A percentile compares a stretch with the other conserved stretches of the same genome.
phyloP scores from a whole-genome alignment of 2,329 filamentous ascomycete genomes.

The Microdochium nivale region DNA sequence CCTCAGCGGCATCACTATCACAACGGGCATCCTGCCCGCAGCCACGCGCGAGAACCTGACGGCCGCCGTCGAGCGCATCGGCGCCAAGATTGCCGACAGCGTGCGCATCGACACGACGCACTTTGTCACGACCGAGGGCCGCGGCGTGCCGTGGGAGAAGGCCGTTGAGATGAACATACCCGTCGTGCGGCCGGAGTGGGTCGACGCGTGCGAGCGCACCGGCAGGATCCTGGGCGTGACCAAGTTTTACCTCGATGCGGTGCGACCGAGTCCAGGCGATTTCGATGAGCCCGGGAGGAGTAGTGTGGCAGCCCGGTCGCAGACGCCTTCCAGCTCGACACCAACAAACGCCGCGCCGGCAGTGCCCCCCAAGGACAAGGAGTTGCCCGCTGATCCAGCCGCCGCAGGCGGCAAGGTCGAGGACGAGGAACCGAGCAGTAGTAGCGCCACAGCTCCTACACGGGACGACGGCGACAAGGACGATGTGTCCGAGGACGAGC shows the following conservation, averaged over 20 bases:
- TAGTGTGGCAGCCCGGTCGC: conserved; percentile 6
- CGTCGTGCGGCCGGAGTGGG: conserved; percentile 93
- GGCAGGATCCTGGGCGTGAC: conserved; percentile 89
- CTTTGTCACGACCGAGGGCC: conserved; percentile 91
- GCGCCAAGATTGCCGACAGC: conserved; percentile 80
- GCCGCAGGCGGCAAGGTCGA: conserved; percentile 4
- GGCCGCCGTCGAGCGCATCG: conserved; percentile 75
- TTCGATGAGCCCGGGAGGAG: conserved; percentile 18
- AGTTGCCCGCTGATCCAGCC: conserved; percentile 16
- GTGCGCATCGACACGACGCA: conserved; percentile 97
- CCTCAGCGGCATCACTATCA: conserved; percentile 89
- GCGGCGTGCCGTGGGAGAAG: conserved; percentile 89
- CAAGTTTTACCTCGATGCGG: conserved; percentile 89
- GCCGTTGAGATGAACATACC: conserved; percentile 97
- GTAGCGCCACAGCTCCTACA: conserved; percentile 3
- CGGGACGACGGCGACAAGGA: conserved; percentile 12
- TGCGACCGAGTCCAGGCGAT: conserved; percentile 33
- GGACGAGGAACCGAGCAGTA: conserved; percentile 5
- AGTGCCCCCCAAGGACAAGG: conserved; percentile 13
- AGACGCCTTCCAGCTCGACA: conserved; percentile 16
- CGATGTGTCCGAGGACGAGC: conserved; percentile 17
- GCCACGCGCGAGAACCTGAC: conserved; percentile 64
- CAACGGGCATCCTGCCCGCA: conserved; percentile 74
- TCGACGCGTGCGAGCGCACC: conserved; percentile 90
- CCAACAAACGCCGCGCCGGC: conserved; percentile 4